Base-by-base conservation (phyloP, 2,329 filamentous ascomycete genomes). In the Fusarium marasasianum region DNA sequence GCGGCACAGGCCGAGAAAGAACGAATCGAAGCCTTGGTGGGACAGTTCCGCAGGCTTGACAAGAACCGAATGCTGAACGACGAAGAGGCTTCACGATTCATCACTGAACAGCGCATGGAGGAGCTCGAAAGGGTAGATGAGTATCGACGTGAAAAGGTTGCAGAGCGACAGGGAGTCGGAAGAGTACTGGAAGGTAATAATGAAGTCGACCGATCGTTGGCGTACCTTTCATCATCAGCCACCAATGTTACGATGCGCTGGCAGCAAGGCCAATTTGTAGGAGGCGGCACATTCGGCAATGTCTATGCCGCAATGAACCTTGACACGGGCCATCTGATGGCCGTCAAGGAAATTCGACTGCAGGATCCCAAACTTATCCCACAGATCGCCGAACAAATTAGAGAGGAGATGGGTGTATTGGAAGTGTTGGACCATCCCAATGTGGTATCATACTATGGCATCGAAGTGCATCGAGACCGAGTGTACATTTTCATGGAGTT, bases 401-500 rank as follows among this genome's bases (percentile, higher is more conserved):
- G 93, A 72, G 96, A 99, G 79, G 96, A 99, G 82, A 98, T 99
- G 95, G 93, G 93, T 58, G 96, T 99, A 10, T 86, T 99, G 55
- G 96, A 98, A 83, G 93, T 98, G 3, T 88, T 99, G 51, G 95
- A 99, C 79, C 96, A 99, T 80, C 96, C 96, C 29, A 99, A 99
- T 80, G 94, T 99, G 70, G 97, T 99, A 29, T 96, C 95, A 15
- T 99, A 99, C 83, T 96, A 96, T 80, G 96, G 96, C 66, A 98
- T 99, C 79, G 96, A 99, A 82, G 96, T 98, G 6, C 96, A 99
- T 83, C 91, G 96, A 72, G 96, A 99, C 86, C 96, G 98, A 80
- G 96, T 99, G n/a, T 99, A 98, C 83, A 98, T 99, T 76, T 99
- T 99, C 82, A 99, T 99, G 96, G 96, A 99, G 83, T 98, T 97